Evolutionary conservation across 1,284 basidiomycete genomes (phyloP), one percentile per base, ranked within the genome.

Genomic region (Cutaneotrichosporon cutaneum): DNA sequence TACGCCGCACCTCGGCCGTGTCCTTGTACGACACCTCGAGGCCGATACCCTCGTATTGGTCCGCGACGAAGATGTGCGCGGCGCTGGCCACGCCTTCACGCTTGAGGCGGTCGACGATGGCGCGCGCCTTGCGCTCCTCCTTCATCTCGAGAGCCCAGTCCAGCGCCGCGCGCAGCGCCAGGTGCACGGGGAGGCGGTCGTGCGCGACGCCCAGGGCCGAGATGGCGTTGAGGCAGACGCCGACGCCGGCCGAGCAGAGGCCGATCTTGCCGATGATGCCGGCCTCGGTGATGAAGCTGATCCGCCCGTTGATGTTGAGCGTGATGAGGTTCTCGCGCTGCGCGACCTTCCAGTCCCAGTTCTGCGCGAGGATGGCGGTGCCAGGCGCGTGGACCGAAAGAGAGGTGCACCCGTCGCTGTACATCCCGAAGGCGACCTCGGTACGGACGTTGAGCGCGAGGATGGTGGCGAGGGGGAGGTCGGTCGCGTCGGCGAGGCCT

Each of bases 211-310:
- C 64, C 21, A 66, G 61, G 8, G 61, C 64, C 2, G 59, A 45
- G 26, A 66, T 66, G 45, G 64, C 64, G 54, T 66, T 66, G 5
- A 66, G 59, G 11, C 48, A 51, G 24, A 63, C 62, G 14, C 64
- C 64, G 16, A 66, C 53, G 44, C 61, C 61, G 11, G 61, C 56
- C 9, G 59, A 36, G 11, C 52, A 51, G 13, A 66, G 57, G 22
- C 64, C 64, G 21, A 66, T 66, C 64, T 66, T 66, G 56, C 64
- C 64, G 22, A 66, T 59, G 51, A 66, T 66, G 26, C 64, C 64
- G 2, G 64, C 64, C 42, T 66, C 64, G 16, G 64, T 66, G n/a
- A 66, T 59, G 32, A 66, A 63, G 32, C 33, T 22, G 44, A 66
- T 42, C 6, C 24, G 24, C 13, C 56, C 51, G 6, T 56, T 44